Conservation (phyloP, 2,329 filamentous ascomycete species). For the Magnaporthales sp. region DNA sequence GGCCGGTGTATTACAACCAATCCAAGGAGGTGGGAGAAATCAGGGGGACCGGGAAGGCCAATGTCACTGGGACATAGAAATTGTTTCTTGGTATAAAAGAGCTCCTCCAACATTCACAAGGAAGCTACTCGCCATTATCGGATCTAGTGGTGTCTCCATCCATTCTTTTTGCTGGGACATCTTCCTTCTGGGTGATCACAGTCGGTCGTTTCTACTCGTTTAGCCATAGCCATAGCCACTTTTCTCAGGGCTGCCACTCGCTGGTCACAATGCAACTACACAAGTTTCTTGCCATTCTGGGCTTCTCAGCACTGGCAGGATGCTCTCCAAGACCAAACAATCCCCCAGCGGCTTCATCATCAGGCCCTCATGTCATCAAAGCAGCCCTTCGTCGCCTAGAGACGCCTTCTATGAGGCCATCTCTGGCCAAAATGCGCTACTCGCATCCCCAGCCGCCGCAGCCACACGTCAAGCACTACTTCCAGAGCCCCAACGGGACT, state of each 20-base stretch:
- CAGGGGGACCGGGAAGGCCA: neutral
- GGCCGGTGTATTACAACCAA: neutral
- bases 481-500: neutral
- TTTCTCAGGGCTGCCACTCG: neutral
- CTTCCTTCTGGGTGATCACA: neutral
- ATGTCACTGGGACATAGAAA: neutral
- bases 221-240: neutral
- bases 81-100: neutral
- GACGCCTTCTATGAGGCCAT: neutral
- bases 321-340: neutral
- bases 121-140: neutral
- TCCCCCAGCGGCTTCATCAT: neutral
- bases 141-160: neutral
- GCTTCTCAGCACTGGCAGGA: neutral
- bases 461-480: neutral
- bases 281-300: neutral
- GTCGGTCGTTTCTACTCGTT: neutral
- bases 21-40: neutral
- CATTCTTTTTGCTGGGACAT: neutral
- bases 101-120: neutral
- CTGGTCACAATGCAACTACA: neutral
- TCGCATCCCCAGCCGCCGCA: neutral
- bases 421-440: neutral
- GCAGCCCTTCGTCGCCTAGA: conserved; percentile 1
- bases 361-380: neutral